Percentiles rank a stretch among this genome's conserved stretches.
Conservation (phyloP, 1,139 yeast genomes). For the Tardiomyces depauwii region DNA sequence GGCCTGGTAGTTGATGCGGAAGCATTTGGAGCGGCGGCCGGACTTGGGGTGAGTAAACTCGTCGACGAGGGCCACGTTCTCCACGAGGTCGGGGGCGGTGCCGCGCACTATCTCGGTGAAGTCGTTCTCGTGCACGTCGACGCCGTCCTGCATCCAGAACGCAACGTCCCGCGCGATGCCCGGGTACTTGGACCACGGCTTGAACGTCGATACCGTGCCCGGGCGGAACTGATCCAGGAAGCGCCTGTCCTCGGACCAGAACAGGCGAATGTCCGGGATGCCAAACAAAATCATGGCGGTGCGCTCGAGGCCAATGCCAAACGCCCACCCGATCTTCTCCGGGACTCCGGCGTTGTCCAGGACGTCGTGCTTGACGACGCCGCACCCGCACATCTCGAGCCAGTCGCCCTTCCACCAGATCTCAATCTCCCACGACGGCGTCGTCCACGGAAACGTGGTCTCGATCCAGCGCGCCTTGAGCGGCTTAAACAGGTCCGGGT, state of each 20-base stretch:
- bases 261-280: constrained; percentile 86
- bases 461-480: constrained; percentile 90
- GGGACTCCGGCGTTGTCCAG: constrained; percentile 56
- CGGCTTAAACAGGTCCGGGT: constrained; percentile 58
- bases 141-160: constrained; percentile 62
- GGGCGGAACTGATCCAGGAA: constrained; percentile 60
- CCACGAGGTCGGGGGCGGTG: constrained; percentile 80
- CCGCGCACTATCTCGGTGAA: constrained; percentile 83
- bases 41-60: constrained; percentile 81
- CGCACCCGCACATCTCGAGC: constrained; percentile 97
- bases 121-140: constrained; percentile 67
- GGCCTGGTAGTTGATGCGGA: constrained; percentile 83
- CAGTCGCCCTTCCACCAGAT: constrained; percentile 99
- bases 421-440: constrained; percentile 97
- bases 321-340: constrained; percentile 84
- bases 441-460: constrained; percentile 96
- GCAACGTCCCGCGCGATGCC: constrained; percentile 81
- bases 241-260: constrained; percentile 82
- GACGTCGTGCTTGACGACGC: constrained; percentile 74
- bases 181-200: constrained; percentile 86
- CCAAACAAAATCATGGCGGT: constrained; percentile 93
- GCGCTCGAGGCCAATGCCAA: constrained; percentile 92
- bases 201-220: constrained; percentile 60
- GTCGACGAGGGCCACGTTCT: constrained; percentile 70
- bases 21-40: constrained; percentile 66